Conservation (phyloP, 2,329 filamentous ascomycete species). For the Knoxdaviesia proteae region DNA sequence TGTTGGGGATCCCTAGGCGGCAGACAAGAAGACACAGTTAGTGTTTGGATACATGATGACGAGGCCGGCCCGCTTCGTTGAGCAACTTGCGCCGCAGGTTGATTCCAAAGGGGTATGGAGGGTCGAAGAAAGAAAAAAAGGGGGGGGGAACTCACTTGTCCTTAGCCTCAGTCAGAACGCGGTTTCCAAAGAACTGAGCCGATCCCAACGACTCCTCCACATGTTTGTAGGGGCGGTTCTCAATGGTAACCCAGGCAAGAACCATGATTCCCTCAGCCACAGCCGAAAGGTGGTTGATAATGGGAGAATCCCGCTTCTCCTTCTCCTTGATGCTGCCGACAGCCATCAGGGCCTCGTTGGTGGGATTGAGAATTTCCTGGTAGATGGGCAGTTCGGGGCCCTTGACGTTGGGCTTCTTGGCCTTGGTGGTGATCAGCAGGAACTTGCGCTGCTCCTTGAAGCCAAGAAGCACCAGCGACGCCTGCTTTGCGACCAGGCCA, state of each 20-base stretch:
- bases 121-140: background rate
- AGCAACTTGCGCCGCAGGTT: no score
- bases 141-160: conserved; percentile 26
- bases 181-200: conserved; percentile 86
- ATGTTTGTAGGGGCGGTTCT: conserved; percentile 64
- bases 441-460: conserved; percentile 79
- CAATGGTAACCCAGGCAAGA: conserved; percentile 75
- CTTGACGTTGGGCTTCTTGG: conserved; percentile 67
- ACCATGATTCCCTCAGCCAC: conserved; percentile 80
- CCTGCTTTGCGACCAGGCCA: conserved; percentile 59
- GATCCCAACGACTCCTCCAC: conserved; percentile 66
- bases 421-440: conserved; percentile 69
- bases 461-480: conserved; percentile 33
- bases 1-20: conserved; percentile 51
- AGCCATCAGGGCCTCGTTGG: conserved; percentile 62
- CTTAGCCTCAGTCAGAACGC: conserved; percentile 79
- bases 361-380: conserved; percentile 64
- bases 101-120: no score
- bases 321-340: conserved; percentile 65
- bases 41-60: background rate
- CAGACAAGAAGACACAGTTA: background rate
- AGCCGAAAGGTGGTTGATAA: conserved; percentile 67
- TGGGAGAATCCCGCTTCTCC: conserved; percentile 48
- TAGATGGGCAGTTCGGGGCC: conserved; percentile 40
- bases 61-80: no score